Percentiles rank a stretch among this genome's conserved stretches.
Evolutionary conservation across 441 rosid species (phyloP).

Genomic region (Gossypium lobatum): DNA sequence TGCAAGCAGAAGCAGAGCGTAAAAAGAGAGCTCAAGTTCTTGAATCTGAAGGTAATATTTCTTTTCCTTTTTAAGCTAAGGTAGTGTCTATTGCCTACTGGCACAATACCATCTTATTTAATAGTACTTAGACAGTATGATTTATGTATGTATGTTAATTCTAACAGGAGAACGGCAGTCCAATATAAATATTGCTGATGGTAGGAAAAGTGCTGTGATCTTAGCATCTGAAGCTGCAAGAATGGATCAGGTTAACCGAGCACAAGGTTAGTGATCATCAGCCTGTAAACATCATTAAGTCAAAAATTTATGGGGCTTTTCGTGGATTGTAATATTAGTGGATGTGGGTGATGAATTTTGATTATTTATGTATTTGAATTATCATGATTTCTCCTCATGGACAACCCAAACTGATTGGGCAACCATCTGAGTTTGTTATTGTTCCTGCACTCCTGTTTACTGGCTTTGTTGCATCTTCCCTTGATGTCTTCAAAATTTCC

Average conservation of each 20-base stretch:
- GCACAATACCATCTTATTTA: background rate
- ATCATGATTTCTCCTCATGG: background rate
- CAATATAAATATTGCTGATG: constrained; percentile 87
- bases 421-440: background rate
- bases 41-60: constrained; percentile 69
- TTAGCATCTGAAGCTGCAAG: constrained; percentile 13
- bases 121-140: background rate
- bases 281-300: background rate
- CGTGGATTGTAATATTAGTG: background rate
- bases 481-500: background rate
- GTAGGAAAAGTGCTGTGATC: constrained; percentile 46
- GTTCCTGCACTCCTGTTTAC: background rate
- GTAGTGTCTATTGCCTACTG: background rate
- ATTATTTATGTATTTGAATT: background rate
- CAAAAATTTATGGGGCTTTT: background rate
- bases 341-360: background rate
- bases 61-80: background rate
- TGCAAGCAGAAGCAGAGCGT: constrained; percentile 99
- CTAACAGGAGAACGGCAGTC: constrained; percentile 82
- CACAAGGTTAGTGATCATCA: constrained; percentile 42
- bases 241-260: constrained; percentile 42
- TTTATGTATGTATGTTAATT: constrained; percentile 16
- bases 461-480: background rate
- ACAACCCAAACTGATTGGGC: background rate
- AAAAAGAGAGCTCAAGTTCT: constrained; percentile 90